Percentiles rank a stretch among this genome's conserved stretches.
Conservation (phyloP, 164 flowering plant species). For the Dillenia turbinata region DNA sequence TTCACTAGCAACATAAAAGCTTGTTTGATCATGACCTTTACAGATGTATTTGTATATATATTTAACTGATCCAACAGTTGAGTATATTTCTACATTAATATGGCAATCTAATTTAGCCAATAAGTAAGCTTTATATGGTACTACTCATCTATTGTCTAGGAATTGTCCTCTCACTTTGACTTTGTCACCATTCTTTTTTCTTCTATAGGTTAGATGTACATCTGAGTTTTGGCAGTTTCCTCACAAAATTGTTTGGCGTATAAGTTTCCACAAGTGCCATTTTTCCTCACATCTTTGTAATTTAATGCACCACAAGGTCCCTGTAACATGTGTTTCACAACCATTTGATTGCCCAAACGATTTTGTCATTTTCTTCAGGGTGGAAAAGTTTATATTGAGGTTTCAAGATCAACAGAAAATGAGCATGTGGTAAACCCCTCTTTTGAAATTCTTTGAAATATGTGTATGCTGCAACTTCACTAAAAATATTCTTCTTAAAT, state of each 20-base stretch:
- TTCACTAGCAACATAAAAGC: neutral
- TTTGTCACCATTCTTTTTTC: neutral
- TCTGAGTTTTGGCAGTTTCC: neutral
- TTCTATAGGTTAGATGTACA: conserved; percentile 10
- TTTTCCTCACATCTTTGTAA: conserved; percentile 2
- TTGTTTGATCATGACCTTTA: conserved; percentile 7
- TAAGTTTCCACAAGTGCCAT: neutral
- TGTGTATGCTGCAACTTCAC: conserved; percentile 6
- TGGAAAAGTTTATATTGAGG: neutral
- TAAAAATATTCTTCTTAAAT: conserved; percentile 7
- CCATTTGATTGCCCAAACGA: conserved; percentile 2
- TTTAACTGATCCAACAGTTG: neutral
- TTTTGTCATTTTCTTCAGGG: conserved; percentile 4
- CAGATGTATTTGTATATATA: conserved; percentile 18
- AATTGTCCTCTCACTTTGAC: neutral
- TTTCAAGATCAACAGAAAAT: conserved; percentile 12
- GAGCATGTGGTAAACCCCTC: conserved; percentile 19
- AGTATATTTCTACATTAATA: conserved; percentile 17
- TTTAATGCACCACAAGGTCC: conserved; percentile 12
- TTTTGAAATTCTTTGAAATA: conserved; percentile 22
- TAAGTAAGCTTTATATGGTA: conserved; percentile 7
- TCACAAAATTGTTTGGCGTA: conserved; percentile 6
- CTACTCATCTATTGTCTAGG: conserved; percentile 12
- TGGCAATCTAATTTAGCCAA: conserved; percentile 10
- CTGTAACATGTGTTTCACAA: conserved; percentile 22